Conservation (phyloP, 257 asterid genomes). For the Apocynum venetum region DNA sequence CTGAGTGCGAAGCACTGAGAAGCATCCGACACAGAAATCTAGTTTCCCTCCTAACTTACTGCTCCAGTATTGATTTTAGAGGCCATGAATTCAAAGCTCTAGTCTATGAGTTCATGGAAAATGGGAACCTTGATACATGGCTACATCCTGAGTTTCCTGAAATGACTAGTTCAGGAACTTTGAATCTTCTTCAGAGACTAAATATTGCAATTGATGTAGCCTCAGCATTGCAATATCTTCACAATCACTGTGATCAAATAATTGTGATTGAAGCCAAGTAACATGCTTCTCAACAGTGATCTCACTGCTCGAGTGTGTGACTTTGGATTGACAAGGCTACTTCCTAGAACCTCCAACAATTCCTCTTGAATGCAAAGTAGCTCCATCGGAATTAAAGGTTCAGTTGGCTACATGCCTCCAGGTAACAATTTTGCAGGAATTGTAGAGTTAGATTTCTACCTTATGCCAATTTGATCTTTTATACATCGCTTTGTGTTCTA, state of each 20-base stretch:
- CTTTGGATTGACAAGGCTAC: slow-evolving; percentile 22
- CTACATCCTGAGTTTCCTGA: not conserved
- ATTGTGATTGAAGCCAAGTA: slow-evolving; percentile 30
- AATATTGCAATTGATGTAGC: slow-evolving; percentile 24
- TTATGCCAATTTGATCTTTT: not conserved
- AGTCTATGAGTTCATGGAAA: slow-evolving; percentile 21
- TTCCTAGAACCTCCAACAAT: not conserved
- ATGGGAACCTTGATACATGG: slow-evolving; percentile 15
- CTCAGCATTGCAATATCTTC: slow-evolving; percentile 18
- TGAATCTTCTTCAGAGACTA: slow-evolving; percentile 10
- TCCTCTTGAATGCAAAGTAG: not conserved
- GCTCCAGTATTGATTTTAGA: slow-evolving; percentile 11
- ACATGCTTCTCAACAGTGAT: slow-evolving; percentile 24
- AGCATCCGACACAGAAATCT: slow-evolving; percentile 20
- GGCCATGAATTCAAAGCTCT: slow-evolving; percentile 20
- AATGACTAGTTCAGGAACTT: not conserved
- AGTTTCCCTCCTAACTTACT: slow-evolving; percentile 15
- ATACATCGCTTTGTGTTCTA: not conserved
- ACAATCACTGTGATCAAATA: slow-evolving; percentile 15
- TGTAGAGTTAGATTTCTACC: not conserved
- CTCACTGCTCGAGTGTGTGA: slow-evolving; percentile 22
- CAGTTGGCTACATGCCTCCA: slow-evolving; percentile 15
- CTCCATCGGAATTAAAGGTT: not conserved
- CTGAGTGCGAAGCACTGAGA: slow-evolving; percentile 21
- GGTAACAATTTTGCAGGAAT: not conserved